phyloP scores from a whole-genome alignment of 148 eudicot species.

The Rhododendron vialii region DNA sequence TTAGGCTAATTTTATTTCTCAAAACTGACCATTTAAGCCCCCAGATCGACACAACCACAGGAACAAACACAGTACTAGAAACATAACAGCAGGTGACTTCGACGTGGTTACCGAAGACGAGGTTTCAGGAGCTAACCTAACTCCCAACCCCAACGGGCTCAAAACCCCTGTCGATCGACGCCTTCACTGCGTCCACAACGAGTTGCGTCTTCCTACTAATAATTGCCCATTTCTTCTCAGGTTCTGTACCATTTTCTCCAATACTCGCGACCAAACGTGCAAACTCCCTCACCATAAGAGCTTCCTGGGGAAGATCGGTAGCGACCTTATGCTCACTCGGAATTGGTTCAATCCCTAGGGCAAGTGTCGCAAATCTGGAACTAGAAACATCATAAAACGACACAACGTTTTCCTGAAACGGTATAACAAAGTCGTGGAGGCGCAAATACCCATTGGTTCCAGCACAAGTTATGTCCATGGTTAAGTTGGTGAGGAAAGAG shows the following conservation, averaged over 20 bases:
- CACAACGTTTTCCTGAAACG: conserved; percentile 24
- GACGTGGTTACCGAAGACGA: neutral
- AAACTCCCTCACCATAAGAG: conserved; percentile 38
- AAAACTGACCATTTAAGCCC: neutral
- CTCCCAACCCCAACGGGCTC: conserved; percentile 1
- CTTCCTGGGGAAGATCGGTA: conserved; percentile 29
- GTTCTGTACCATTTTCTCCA: neutral
- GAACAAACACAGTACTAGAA: neutral
- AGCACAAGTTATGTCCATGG: conserved; percentile 33
- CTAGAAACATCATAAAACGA: conserved; percentile 27
- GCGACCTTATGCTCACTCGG: conserved; percentile 36
- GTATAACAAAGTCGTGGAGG: conserved; percentile 36
- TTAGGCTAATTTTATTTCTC: neutral
- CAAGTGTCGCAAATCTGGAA: neutral
- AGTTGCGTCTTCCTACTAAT: neutral
- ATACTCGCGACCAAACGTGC: neutral
- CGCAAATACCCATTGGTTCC: conserved; percentile 45
- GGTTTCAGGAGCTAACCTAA: neutral
- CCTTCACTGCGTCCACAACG: conserved; percentile 4
- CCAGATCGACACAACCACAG: neutral
- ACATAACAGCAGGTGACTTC: neutral
- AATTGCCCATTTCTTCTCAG: neutral
- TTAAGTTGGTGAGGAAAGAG: conserved; percentile 40
- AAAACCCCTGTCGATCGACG: neutral
- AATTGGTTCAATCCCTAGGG: neutral